Base-by-base conservation (phyloP, 257 asterid genomes). In the Fraxinus anomala region DNA sequence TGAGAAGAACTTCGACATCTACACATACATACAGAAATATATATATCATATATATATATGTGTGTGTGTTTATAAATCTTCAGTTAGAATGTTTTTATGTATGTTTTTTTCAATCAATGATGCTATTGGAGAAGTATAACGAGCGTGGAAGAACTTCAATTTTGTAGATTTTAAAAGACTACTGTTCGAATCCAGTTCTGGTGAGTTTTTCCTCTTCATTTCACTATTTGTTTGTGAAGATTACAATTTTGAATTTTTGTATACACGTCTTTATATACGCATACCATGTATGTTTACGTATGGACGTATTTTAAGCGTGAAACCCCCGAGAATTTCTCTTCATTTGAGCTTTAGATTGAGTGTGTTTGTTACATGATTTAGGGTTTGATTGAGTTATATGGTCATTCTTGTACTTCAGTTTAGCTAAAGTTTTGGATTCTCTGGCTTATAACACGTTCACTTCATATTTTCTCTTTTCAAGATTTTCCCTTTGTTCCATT, bases 301-400 rank as follows among this genome's bases (percentile, higher is more conserved):
- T 42, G 36, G 76, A 26, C 2, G 74, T 72, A n/a, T 70, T 74
- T 75, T 79, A 73, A 69, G 83, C 47, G 68, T 71, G 33, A 63
- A 79, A 75, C 77, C 77, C 73, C 81, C 72, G 80, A 21, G 56
- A 74, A 8, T 72, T 54, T 65, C 24, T 40, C 66, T 79, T 70
- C 9, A 39, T 78, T 83, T 51, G 66, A 74, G 81, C 65, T 76
- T 79, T 82, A 66, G 86, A 85, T 87, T 82, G 82, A 72, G 79
- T 70, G 42, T 42, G 77, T 67, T 68, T 28, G 37, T 69, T 36
- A 13, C 75, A 30, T 69, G 82, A 79, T 78, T 84, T 82, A 82
- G 89, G 89, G 87, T 74, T 84, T 67, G 81, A 81, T 88, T 73
- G 70, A 79, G 79, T 85, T 8, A 33, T 39, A 1, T 28, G 33